Evolutionary conservation across 192 early-diverging fungal genomes (phyloP).

Genomic region (Coemansia sp.): DNA sequence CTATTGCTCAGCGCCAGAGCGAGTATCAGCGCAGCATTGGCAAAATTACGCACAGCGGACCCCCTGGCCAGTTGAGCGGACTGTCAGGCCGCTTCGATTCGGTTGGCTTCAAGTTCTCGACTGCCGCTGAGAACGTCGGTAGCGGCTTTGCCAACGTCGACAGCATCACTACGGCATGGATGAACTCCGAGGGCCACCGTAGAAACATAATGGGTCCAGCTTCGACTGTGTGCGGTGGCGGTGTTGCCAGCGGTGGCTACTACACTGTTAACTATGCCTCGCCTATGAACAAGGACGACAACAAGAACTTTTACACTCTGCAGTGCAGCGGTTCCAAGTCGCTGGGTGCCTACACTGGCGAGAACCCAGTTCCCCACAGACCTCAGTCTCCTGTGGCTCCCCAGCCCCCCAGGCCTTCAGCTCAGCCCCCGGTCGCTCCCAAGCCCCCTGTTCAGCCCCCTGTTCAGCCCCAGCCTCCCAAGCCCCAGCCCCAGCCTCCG

Average conservation of each 20-base stretch:
- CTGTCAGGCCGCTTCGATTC: slow-evolving; percentile 25
- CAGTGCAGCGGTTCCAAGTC: slow-evolving; percentile 28
- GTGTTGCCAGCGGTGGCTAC: slow-evolving; percentile 23
- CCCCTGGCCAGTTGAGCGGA: neutral
- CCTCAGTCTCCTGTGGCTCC: neutral
- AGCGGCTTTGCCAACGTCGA: slow-evolving; percentile 16
- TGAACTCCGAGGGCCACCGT: slow-evolving; percentile 47
- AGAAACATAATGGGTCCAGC: slow-evolving; percentile 49
- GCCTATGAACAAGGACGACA: slow-evolving; percentile 21
- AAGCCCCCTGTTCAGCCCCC: neutral
- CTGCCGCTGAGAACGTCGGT: slow-evolving; percentile 49
- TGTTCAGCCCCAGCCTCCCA: neutral
- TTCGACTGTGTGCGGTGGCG: slow-evolving; percentile 54
- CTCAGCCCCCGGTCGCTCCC: neutral
- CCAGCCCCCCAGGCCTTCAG: neutral
- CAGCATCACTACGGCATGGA: slow-evolving; percentile 39
- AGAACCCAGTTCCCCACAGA: slow-evolving; percentile 14
- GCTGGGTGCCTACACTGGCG: slow-evolving; percentile 13
- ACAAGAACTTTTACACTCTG: slow-evolving; percentile 27
- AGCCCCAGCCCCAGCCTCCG: neutral
- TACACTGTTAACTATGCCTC: slow-evolving; percentile 43
- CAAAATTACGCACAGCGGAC: slow-evolving; percentile 23
- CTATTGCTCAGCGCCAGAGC: slow-evolving; percentile 24
- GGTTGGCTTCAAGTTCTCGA: slow-evolving; percentile 16
- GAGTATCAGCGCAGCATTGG: slow-evolving; percentile 15